Base-by-base conservation (phyloP, 345 rosid genomes). In the Populus nigra region DNA sequence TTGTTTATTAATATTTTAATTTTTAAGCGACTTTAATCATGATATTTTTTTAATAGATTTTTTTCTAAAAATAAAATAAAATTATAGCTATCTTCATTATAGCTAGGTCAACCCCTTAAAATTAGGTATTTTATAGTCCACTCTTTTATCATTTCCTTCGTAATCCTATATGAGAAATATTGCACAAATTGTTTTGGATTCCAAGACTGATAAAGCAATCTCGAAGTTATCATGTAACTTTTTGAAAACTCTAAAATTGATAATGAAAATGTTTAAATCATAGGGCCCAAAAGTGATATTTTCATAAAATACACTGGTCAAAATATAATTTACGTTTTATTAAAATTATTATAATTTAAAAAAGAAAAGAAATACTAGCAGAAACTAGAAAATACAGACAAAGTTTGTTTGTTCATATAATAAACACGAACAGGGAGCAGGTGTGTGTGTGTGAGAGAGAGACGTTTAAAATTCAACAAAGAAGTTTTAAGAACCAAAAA, bases 381-480 rank as follows among this genome's bases (percentile, higher is more conserved):
- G 23, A 55, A 55, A 55, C 61, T 55, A 55, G 16, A 59, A 59
- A 11, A 59, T 3, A 23, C 15, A 23, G 65, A 59, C 29, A 23
- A 23, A n/a, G 29, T 59, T 59, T 23, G 29, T 59, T n/a, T 8
- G 65, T 59, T 59, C 65, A 59, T 23, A 10, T n/a, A 59, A 59
- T 23, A 59, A n/a, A 59, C 63, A 23, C 63, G 2, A 3, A 10
- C 47, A 43, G 12, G 43, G 45, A 10, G 45, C 45, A 41, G 45
- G 47, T 43, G 15, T 11, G 47, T 41, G 47, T 41, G 47, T 11
- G 15, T 43, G 72, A 31, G 49, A 73, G 78, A 71, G 85, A 81
- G 71, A 78, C 88, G 87, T 85, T 85, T 84, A 43, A 74, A 82
- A 77, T 83, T 86, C 74, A 67, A 76, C 77, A 69, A 67, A 65